Percentiles rank a stretch among this genome's conserved stretches.
phyloP scores from a whole-genome alignment of 176 grass and related monocot genomes.

The Lolium multiflorum region DNA sequence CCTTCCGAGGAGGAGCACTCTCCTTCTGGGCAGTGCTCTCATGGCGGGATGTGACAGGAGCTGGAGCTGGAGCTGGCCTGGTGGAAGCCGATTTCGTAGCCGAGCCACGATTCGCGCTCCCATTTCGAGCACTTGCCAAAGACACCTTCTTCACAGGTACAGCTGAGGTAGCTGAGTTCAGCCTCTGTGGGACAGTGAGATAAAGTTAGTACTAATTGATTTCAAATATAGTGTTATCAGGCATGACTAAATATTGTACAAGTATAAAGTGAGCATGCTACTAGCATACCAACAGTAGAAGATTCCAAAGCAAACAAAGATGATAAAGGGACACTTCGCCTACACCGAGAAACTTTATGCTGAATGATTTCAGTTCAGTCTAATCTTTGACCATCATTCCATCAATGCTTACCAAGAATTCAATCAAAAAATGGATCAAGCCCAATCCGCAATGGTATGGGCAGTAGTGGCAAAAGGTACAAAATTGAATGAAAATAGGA shows the following conservation, averaged over 20 bases:
- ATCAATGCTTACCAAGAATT: slow-evolving; percentile 2
- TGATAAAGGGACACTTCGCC: not conserved
- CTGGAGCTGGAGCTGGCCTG: slow-evolving; percentile 42
- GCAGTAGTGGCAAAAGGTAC: not conserved
- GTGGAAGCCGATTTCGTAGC: slow-evolving; percentile 41
- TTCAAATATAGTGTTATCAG: slow-evolving; percentile 13
- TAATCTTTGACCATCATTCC: slow-evolving; percentile 36
- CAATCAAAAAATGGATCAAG: not conserved
- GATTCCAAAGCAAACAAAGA: slow-evolving; percentile 45
- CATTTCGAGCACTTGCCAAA: slow-evolving; percentile 39
- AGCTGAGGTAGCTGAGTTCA: slow-evolving; percentile 45
- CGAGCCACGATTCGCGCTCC: slow-evolving; percentile 25
- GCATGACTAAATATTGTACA: not conserved
- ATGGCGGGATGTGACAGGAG: slow-evolving; percentile 29
- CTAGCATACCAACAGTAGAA: slow-evolving; percentile 22
- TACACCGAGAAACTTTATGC: slow-evolving; percentile 41
- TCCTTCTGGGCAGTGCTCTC: slow-evolving; percentile 23
- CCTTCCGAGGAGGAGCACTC: slow-evolving; percentile 30
- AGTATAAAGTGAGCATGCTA: not conserved
- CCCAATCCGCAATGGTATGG: not conserved
- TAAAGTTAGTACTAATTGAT: slow-evolving; percentile 3
- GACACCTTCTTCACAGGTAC: slow-evolving; percentile 60
- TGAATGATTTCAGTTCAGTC: not conserved
- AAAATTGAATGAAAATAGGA: not conserved
- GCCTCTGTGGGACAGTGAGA: slow-evolving; percentile 51